Evolutionary conservation across 2,329 filamentous ascomycete genomes (phyloP).

Genomic region (Xylariaceae sp.): DNA sequence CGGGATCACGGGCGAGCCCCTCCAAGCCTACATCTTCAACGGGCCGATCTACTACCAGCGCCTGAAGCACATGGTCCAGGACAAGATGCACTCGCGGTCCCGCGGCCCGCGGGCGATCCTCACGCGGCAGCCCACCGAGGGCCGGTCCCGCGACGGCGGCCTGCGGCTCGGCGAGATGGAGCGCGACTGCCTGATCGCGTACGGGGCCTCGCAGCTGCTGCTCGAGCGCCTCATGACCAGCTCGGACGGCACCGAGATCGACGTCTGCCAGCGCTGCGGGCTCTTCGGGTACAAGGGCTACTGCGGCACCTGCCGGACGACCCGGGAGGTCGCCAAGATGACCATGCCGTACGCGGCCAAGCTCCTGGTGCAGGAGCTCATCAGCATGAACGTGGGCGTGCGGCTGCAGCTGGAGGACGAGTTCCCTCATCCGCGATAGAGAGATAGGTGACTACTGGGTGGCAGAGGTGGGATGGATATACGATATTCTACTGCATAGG

Average conservation of each 20-base stretch:
- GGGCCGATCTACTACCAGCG: constrained; percentile 99
- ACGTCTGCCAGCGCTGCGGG: constrained; percentile 89
- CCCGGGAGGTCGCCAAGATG: constrained; percentile 80
- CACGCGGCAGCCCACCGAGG: constrained; percentile 92
- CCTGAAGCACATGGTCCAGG: constrained; percentile 99
- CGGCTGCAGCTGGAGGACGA: constrained; percentile 86
- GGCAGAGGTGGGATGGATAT: no score
- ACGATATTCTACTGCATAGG: no score
- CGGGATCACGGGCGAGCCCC: constrained; percentile 86
- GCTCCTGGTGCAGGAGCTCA: constrained; percentile 87
- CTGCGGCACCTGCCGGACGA: constrained; percentile 87
- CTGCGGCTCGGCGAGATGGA: constrained; percentile 97
- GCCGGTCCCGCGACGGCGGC: constrained; percentile 85
- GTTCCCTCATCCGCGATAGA: constrained; percentile 59
- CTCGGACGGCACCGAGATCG: constrained; percentile 82
- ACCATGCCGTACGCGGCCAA: constrained; percentile 97
- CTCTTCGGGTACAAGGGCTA: constrained; percentile 93
- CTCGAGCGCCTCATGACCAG: constrained; percentile 92
- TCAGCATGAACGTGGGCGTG: constrained; percentile 98
- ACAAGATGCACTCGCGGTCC: constrained; percentile 97
- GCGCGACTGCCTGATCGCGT: constrained; percentile 94
- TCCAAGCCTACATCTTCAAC: constrained; percentile 96
- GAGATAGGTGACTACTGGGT: no score
- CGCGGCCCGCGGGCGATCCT: constrained; percentile 85
- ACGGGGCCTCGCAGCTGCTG: constrained; percentile 86